Evolutionary conservation across 1,284 basidiomycete species (phyloP), one percentile per base, ranked within the genome.

Genomic region (Trametes sp.): DNA sequence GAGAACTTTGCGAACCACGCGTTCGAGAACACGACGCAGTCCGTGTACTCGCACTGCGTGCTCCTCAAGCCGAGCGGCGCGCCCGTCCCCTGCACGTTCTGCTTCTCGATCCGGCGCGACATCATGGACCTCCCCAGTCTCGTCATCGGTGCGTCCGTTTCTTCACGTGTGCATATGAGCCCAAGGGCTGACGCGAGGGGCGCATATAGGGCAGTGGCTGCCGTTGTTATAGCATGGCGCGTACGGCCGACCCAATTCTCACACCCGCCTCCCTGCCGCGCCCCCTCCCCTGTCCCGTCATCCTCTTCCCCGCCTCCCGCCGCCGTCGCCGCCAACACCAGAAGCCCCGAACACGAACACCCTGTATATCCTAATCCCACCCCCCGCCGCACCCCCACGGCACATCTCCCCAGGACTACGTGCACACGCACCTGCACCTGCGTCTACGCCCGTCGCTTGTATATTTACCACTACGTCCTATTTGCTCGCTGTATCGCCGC

Each of bases 1-100:
- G 96, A 98, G 77, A 94, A 93, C 76, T 98, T 97, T 75, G 93
- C 94, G 24, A 88, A 89, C 57, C 94, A 97, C 76, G 96, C 96
- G 6, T 98, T 98, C 70, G 95, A 98, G 78, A 96, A 95, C 77
- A 95, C 94, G 56, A 94, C 94, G 36, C 93, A 95, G 77, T 93
- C 93, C n/a, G 94, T 98, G 59, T 96, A 94, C 77, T 93, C 93
- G 67, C 92, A 95, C 72, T 95, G 93, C 65, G 91, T 94, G 31
- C 78, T 98, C 42, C 83, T 94, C 67, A 94, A 93, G 73, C 92
- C 93, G 3, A 85, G 84, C 42, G 93, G 93, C n/a, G 85, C 88
- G 6, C 91, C 90, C 1, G 87, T 96, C 21, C 92, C 92, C 53
- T 89, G 94, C 63, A 91, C 95, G 35, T 95, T 96, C 78, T 96